phyloP scores from a whole-genome alignment of 257 asterid species.

The Solanum rostratum region DNA sequence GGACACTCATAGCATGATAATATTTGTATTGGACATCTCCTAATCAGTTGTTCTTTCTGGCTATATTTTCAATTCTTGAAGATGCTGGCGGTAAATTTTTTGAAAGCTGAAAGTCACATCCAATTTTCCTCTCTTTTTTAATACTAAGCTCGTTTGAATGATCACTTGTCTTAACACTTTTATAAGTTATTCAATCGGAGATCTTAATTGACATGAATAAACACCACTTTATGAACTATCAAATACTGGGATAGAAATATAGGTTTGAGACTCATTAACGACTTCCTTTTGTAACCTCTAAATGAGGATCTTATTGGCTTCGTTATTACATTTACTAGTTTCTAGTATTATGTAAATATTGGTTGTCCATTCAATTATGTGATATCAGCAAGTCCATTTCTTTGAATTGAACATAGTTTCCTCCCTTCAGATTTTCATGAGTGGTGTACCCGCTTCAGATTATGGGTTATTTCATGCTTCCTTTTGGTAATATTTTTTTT shows the following conservation, averaged over 20 bases:
- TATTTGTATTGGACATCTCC: background rate
- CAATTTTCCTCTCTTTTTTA: background rate
- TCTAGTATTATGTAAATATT: background rate
- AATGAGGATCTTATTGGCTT: background rate
- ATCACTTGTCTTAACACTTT: background rate
- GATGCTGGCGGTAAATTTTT: background rate
- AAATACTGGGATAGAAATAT: background rate
- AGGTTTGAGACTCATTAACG: background rate
- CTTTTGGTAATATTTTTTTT: background rate
- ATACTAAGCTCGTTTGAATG: background rate
- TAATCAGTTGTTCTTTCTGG: background rate
- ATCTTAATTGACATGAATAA: background rate
- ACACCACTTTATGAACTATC: background rate
- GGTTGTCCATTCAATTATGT: background rate
- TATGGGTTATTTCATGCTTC: background rate
- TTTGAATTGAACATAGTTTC: background rate
- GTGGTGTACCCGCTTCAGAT: background rate
- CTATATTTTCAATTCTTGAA: background rate
- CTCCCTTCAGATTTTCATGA: background rate
- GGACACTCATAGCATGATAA: background rate
- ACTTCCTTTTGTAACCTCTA: background rate
- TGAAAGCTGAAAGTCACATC: background rate
- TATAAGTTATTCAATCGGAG: background rate
- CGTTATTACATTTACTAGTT: background rate
- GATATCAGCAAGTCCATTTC: background rate